These are phyloP conservation scores for Phoma herbarum DNA, from an alignment of 2,329 filamentous ascomycete species.

Conservation along the genomic window DNA sequence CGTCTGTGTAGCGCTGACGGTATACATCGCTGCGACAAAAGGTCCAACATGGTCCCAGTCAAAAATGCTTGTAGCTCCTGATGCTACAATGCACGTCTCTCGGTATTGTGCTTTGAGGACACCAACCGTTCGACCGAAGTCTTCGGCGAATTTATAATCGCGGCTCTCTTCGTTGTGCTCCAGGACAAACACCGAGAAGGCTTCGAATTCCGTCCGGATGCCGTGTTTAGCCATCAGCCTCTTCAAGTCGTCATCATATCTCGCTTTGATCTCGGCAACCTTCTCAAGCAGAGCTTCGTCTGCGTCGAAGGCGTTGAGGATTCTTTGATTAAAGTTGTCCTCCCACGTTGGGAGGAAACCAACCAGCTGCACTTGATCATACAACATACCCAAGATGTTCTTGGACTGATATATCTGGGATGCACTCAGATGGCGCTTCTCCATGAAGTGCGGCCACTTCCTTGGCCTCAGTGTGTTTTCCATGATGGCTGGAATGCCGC, in stretches of 20 bases:
- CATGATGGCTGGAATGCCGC: slow-evolving; percentile 79
- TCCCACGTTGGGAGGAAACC: slow-evolving; percentile 78
- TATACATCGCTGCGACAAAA: slow-evolving; percentile 89
- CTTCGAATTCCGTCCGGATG: slow-evolving; percentile 87
- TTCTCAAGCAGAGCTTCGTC: slow-evolving; percentile 63
- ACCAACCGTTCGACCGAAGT: slow-evolving; percentile 73
- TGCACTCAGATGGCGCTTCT: slow-evolving; percentile 64
- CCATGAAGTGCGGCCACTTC: slow-evolving; percentile 88
- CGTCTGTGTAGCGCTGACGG: slow-evolving; percentile 77
- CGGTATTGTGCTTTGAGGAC: slow-evolving; percentile 75
- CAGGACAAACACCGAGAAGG: slow-evolving; percentile 87
- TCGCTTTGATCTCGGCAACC: slow-evolving; percentile 72
- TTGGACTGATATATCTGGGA: slow-evolving; percentile 69
- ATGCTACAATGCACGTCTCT: slow-evolving; percentile 69
- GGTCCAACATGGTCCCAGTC: slow-evolving; percentile 65
- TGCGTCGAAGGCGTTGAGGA: slow-evolving; percentile 70
- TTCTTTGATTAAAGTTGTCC: slow-evolving; percentile 76
- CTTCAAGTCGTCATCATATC: slow-evolving; percentile 80
- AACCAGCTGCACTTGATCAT: slow-evolving; percentile 75
- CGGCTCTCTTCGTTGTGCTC: slow-evolving; percentile 73
- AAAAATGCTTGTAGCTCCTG: slow-evolving; percentile 55
- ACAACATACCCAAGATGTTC: slow-evolving; percentile 81
- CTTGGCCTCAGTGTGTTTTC: slow-evolving; percentile 66
- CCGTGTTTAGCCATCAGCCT: slow-evolving; percentile 86
- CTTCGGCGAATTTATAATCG: slow-evolving; percentile 89